Conservation (phyloP, 495 filamentous ascomycete species). For the Penicillium bovifimosum region DNA sequence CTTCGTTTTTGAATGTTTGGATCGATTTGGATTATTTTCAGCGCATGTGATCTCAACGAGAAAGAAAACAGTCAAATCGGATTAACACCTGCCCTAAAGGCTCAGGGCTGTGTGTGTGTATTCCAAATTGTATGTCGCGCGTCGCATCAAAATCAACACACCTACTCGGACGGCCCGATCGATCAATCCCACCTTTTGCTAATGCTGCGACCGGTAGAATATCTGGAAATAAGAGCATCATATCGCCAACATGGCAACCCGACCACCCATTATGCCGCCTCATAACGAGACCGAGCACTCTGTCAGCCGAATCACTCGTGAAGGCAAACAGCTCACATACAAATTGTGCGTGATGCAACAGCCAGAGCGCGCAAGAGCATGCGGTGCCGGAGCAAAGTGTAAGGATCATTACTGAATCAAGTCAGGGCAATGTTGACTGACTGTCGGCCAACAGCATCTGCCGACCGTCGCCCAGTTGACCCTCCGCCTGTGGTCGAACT, state of each 20-base stretch:
- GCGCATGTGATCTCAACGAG: background rate
- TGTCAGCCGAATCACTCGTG: conserved; percentile 63
- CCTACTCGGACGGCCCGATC: background rate
- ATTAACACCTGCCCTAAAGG: background rate
- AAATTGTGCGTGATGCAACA: conserved; percentile 85
- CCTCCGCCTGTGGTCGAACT: conserved; percentile 95
- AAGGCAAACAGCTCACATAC: conserved; percentile 79
- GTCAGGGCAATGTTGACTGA: conserved; percentile 8
- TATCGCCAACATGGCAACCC: conserved; percentile 27
- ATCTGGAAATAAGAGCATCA: background rate
- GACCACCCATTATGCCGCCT: conserved; percentile 31
- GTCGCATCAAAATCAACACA: background rate
- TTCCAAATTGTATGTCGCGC: background rate
- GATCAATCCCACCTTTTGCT: background rate
- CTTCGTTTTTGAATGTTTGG: background rate
- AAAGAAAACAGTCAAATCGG: background rate
- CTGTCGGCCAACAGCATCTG: conserved; percentile 58
- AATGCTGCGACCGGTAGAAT: conserved; percentile 8
- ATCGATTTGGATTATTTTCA: background rate
- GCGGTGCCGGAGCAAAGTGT: conserved; percentile 94
- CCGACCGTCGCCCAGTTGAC: conserved; percentile 93
- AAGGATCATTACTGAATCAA: conserved; percentile 25
- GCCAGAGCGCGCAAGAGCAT: conserved; percentile 91
- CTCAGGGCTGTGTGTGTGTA: too few relatives aligned
- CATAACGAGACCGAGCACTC: conserved; percentile 55